These are phyloP conservation scores for Paulownia fortunei DNA, from an alignment of 257 asterid species.

Conservation along the genomic window DNA sequence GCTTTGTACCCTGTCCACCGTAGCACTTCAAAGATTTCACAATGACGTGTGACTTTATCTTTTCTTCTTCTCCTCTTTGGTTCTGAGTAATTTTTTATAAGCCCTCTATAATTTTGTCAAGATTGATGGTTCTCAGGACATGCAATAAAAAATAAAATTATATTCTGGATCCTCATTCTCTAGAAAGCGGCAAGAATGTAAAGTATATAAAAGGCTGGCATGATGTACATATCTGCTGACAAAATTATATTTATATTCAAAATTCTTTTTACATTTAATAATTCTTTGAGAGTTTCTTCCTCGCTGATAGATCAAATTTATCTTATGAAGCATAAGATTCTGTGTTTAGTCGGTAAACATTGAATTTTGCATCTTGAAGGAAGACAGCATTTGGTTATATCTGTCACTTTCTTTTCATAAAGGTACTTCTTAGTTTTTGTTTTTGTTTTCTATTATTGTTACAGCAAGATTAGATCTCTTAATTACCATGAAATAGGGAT, in stretches of 20 bases:
- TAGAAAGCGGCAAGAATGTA: no score
- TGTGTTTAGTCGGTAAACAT: not conserved
- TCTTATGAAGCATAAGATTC: no score
- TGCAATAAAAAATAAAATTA: not conserved
- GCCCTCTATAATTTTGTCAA: not conserved
- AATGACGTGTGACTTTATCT: constrained; percentile 3
- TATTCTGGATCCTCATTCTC: not conserved
- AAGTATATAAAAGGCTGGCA: no score
- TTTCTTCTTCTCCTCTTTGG: not conserved
- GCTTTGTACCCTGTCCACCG: constrained; percentile 30
- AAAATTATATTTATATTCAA: no score
- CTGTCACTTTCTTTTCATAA: no score
- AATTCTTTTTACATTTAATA: no score
- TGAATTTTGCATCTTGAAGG: not conserved
- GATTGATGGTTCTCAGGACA: not conserved
- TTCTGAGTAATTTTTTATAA: not conserved
- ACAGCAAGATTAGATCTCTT: not conserved
- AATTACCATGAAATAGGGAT: not conserved
- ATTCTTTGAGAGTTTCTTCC: no score
- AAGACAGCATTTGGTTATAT: no score
- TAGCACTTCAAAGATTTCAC: constrained; percentile 23
- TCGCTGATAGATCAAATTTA: not conserved
- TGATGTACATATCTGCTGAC: no score
- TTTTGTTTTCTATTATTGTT: no score
- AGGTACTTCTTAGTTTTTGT: no score